Evolutionary conservation across 140 eudicot species (phyloP), one percentile per base, ranked within the genome.

Genomic region (Senecio squalidus): DNA sequence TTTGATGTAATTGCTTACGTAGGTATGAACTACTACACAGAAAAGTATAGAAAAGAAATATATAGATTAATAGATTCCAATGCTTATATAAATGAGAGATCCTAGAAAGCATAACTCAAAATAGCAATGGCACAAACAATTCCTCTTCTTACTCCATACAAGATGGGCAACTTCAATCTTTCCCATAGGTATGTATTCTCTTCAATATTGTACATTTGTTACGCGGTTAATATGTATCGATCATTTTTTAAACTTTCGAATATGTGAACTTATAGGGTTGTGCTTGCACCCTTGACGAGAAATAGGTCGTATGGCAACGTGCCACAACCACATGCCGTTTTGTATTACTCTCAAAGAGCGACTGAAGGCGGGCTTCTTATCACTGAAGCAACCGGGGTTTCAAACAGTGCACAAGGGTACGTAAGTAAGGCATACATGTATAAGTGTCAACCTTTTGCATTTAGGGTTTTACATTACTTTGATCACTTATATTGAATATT

Each of bases 281-380:
- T 82, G 7, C 68, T 86, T 18, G 76, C 88, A 47, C 84, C 95
- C 9, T 28, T 86, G 58, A 67, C 92, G 5, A 58, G 95, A 36
- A 38, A 54, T 22, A 67, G 92, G 60, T 82, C 92, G 0, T 82
- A 82, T 38, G 67, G 53, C n/a, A 74, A 76, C 57, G 7, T 71
- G 41, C 80, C 92, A 24, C 95, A 86, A 70, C 83, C 88, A 26
- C 95, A 82, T 27, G 95, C 88, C 0, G 52, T 52, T 18, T 24
- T 76, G 52, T 86, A 82, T 22, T 86, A 86, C 62, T 79, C 95
- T 52, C 92, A 82, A 67, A 46, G 95, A 48, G 58, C 95, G n/a
- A 79, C 91, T 1, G 21, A 74, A 34, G 92, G 92, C 0, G 95
- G 88, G 11, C 70, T 86, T 34, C 76, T 86, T 6, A 66, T 82